These are phyloP conservation scores for Gonapodya prolifera DNA, from an alignment of 192 early-diverging fungal species.

Conservation along the genomic window DNA sequence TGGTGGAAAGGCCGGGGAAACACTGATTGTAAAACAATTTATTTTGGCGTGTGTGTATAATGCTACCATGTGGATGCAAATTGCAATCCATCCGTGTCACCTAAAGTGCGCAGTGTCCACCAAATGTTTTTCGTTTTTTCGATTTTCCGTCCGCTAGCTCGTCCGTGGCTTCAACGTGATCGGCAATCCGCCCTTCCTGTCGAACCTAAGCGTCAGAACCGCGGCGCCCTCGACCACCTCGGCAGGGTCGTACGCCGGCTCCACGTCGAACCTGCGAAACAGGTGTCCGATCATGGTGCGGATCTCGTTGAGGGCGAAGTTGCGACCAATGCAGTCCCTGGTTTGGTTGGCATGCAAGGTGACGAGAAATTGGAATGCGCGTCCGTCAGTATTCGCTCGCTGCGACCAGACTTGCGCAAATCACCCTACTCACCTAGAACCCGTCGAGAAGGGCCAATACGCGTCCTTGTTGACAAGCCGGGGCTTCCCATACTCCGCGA, in stretches of 20 bases:
- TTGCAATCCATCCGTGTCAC: too few relatives aligned
- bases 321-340: slow-evolving; percentile 1
- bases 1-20: background rate
- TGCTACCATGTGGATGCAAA: background rate
- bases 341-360: too few relatives aligned
- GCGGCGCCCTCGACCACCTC: background rate
- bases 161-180: background rate
- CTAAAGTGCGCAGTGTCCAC: too few relatives aligned
- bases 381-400: too few relatives aligned
- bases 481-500: background rate
- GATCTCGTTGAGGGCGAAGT: slow-evolving; percentile 2
- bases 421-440: slow-evolving; percentile 2
- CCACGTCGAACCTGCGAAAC: background rate
- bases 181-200: background rate
- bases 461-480: background rate
- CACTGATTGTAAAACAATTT: background rate
- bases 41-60: background rate
- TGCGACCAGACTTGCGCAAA: too few relatives aligned
- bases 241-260: background rate
- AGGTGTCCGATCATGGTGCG: background rate
- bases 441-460: background rate
- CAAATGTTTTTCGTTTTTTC: too few relatives aligned
- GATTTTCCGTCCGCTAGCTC: background rate
- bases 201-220: background rate
- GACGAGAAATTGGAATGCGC: too few relatives aligned